A percentile compares a stretch with the other conserved stretches of the same genome.
These are phyloP conservation scores for Incumbomyces lentus DNA, from an alignment of 2,329 filamentous ascomycete genomes.

Conservation along the genomic window DNA sequence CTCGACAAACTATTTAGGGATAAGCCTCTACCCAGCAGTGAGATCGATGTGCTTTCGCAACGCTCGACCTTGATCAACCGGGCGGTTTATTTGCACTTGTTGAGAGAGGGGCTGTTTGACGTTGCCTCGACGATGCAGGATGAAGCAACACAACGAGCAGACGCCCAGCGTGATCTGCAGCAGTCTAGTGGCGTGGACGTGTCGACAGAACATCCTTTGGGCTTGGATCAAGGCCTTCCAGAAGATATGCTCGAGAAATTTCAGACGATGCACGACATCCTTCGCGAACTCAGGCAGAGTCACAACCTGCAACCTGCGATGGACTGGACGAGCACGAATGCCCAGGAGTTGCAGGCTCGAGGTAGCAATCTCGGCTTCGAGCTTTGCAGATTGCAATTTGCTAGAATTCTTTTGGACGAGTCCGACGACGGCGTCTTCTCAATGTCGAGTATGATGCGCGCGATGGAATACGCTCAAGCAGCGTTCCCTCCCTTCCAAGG, in stretches of 20 bases:
- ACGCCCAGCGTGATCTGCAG: slow-evolving; percentile 21
- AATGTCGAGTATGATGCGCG: slow-evolving; percentile 50
- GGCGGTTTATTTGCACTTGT: slow-evolving; percentile 90
- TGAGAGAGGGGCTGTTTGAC: slow-evolving; percentile 85
- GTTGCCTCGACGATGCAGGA: slow-evolving; percentile 77
- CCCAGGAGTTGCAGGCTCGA: slow-evolving; percentile 59
- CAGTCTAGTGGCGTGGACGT: slow-evolving; percentile 25
- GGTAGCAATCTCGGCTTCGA: slow-evolving; percentile 95
- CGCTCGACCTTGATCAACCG: slow-evolving; percentile 74
- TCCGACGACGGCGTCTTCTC: slow-evolving; percentile 22
- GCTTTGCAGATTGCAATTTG: slow-evolving; percentile 76
- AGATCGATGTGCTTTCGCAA: slow-evolving; percentile 68
- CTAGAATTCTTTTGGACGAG: slow-evolving; percentile 67
- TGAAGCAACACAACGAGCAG: slow-evolving; percentile 41
- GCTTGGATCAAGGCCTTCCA: slow-evolving; percentile 15
- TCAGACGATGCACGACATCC: slow-evolving; percentile 78
- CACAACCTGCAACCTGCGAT: slow-evolving; percentile 76
- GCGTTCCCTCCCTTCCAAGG: slow-evolving; percentile 66
- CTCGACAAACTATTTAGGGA: slow-evolving; percentile 70
- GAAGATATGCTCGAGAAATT: slow-evolving; percentile 61
- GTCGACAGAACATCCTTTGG: slow-evolving; percentile 17
- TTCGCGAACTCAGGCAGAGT: slow-evolving; percentile 61
- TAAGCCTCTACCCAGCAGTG: slow-evolving; percentile 60
- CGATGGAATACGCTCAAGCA: slow-evolving; percentile 63
- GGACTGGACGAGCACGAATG: slow-evolving; percentile 68